Evolutionary conservation across 306 rosid genomes (phyloP).

Genomic region (Prunus padus): DNA sequence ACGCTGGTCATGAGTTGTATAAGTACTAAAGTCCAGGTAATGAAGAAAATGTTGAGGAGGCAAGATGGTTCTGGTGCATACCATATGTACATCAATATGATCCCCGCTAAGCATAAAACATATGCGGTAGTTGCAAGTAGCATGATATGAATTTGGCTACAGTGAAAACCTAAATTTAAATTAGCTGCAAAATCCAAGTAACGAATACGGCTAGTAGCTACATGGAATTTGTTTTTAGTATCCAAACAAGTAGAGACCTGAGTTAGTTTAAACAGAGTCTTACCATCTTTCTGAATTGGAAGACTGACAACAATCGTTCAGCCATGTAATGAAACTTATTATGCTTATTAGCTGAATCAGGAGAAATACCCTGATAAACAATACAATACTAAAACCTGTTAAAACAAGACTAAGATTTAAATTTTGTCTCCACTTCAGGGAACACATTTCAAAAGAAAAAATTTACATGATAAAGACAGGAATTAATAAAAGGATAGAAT

Average conservation of each 20-base stretch:
- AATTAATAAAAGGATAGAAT: slow-evolving; percentile 19
- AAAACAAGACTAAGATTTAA: slow-evolving; percentile 3
- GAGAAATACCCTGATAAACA: slow-evolving; percentile 84
- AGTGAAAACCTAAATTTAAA: slow-evolving; percentile 13
- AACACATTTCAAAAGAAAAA: not conserved
- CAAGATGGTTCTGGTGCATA: slow-evolving; percentile 85
- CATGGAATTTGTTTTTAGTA: not conserved
- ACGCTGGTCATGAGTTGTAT: slow-evolving; percentile 92
- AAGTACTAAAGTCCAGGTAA: slow-evolving; percentile 87
- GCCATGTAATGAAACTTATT: slow-evolving; percentile 86
- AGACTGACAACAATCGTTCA: slow-evolving; percentile 60
- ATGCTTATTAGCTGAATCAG: slow-evolving; percentile 88
- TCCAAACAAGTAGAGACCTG: not conserved
- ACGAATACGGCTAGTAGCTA: too few species aligned
- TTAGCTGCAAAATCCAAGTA: not conserved
- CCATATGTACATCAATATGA: slow-evolving; percentile 88
- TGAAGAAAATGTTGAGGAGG: slow-evolving; percentile 88
- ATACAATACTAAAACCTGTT: slow-evolving; percentile 4
- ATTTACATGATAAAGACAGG: not conserved
- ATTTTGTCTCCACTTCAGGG: not conserved
- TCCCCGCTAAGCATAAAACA: slow-evolving; percentile 73
- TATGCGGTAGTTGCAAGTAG: slow-evolving; percentile 65
- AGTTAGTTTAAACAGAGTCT: slow-evolving; percentile 19
- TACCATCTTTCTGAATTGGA: slow-evolving; percentile 83
- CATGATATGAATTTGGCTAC: slow-evolving; percentile 85